Conservation (phyloP, 164 flowering plant species). For the Dillenia turbinata region DNA sequence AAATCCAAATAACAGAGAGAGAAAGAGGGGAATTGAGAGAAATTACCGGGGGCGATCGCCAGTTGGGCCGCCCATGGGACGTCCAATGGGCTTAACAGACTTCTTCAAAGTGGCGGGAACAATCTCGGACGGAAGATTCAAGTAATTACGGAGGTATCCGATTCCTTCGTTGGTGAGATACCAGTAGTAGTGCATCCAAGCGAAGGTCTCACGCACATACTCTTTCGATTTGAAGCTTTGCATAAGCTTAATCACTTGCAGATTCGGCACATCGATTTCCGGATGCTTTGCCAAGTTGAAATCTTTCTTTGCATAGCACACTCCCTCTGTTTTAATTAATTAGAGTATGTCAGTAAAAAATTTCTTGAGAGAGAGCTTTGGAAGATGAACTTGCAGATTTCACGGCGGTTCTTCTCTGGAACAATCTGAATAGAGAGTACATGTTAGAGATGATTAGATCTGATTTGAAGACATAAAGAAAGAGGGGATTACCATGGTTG, state of each 20-base stretch:
- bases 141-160: constrained; percentile 29
- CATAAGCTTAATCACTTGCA: constrained; percentile 50
- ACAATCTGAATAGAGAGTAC: constrained; percentile 18
- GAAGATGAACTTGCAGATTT: constrained; percentile 38
- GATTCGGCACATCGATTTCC: constrained; percentile 46
- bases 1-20: neutral
- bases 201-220: constrained; percentile 38
- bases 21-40: neutral
- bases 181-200: constrained; percentile 48
- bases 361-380: constrained; percentile 14
- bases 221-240: constrained; percentile 48
- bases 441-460: neutral
- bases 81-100: constrained; percentile 32
- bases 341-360: no score
- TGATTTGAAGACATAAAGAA: neutral
- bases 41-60: constrained; percentile 41
- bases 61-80: constrained; percentile 42
- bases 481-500: neutral
- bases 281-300: constrained; percentile 46
- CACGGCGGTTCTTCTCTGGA: constrained; percentile 34
- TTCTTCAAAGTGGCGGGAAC: constrained; percentile 54
- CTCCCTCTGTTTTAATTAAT: constrained; percentile 27
- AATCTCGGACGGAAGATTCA: constrained; percentile 43
- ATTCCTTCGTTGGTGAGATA: constrained; percentile 37
- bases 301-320: constrained; percentile 46